A percentile compares a stretch with the other conserved stretches of the same genome.
Evolutionary conservation across 306 rosid genomes (phyloP).

Genomic region (Hippophae tibetana): DNA sequence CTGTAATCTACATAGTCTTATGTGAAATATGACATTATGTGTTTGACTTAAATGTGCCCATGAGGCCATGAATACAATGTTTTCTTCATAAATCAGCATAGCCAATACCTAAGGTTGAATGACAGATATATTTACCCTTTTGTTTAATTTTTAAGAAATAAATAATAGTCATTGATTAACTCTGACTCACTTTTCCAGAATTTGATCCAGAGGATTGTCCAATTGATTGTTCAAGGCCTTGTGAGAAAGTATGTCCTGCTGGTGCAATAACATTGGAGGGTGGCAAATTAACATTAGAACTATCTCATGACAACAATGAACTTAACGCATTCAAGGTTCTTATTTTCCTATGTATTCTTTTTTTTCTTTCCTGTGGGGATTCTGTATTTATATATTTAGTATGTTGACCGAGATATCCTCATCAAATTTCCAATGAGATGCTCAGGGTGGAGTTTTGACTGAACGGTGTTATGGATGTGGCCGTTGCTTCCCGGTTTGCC

Average conservation of each 20-base stretch:
- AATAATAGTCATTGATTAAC: neutral
- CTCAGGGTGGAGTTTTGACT: conserved; percentile 77
- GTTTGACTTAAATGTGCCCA: no score
- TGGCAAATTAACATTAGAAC: conserved; percentile 24
- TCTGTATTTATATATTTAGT: neutral
- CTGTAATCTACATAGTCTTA: neutral
- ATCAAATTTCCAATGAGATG: conserved; percentile 8
- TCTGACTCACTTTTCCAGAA: conserved; percentile 32
- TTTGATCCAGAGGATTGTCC: conserved; percentile 93
- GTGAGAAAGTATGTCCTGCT: conserved; percentile 80
- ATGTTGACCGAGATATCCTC: neutral
- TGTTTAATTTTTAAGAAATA: neutral
- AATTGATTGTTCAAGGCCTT: conserved; percentile 67
- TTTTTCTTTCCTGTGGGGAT: neutral
- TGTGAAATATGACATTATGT: no score
- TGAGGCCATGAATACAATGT: no score
- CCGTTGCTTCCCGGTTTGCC: conserved; percentile 91
- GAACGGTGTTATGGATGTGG: conserved; percentile 98
- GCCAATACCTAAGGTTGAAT: neutral
- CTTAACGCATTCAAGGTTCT: conserved; percentile 26
- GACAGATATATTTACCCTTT: neutral
- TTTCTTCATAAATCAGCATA: no score
- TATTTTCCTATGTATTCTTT: conserved; percentile 1
- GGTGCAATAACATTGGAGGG: conserved; percentile 54
- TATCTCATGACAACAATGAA: conserved; percentile 23